phyloP scores from a whole-genome alignment of 106 monocot species.

The Vanilla planifolia region DNA sequence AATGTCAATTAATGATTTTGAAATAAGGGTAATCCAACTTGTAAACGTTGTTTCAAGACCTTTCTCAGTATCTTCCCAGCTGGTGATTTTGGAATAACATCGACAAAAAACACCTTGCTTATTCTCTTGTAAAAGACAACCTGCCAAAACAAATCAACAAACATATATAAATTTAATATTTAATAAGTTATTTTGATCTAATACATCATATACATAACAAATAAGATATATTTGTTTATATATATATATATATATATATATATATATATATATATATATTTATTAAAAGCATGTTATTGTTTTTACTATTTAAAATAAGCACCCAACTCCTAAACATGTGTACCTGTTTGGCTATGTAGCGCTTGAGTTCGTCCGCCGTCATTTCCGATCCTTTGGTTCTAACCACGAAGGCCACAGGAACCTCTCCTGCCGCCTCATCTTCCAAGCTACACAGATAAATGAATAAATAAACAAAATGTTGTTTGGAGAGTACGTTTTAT shows the following conservation, averaged over 20 bases:
- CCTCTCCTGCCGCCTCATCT: conserved; percentile 52
- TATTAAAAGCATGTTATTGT: background rate
- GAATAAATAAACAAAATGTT: background rate
- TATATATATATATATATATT: too few relatives aligned
- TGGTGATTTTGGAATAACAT: conserved; percentile 6
- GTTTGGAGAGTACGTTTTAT: background rate
- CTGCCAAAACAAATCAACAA: background rate
- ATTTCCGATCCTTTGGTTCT: conserved; percentile 28
- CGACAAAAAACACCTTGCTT: conserved; percentile 4
- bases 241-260: too few relatives aligned
- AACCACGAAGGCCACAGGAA: conserved; percentile 69
- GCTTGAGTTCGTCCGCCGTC: conserved; percentile 66
- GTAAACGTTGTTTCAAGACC: background rate
- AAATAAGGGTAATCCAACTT: conserved; percentile 7
- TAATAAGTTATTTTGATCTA: too few relatives aligned
- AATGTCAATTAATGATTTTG: too few relatives aligned
- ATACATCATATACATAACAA: too few relatives aligned
- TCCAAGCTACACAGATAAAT: conserved; percentile 32
- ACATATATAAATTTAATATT: too few relatives aligned
- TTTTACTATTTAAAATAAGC: too few relatives aligned
- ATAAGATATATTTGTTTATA: too few relatives aligned
- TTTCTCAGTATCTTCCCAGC: conserved; percentile 9
- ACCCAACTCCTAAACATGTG: too few relatives aligned
- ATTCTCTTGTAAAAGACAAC: conserved; percentile 9
- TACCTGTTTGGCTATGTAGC: conserved; percentile 64